Percentiles rank a stretch among this genome's conserved stretches.
Evolutionary conservation across 495 filamentous ascomycete genomes (phyloP).

Genomic region (Xylaria sp.): DNA sequence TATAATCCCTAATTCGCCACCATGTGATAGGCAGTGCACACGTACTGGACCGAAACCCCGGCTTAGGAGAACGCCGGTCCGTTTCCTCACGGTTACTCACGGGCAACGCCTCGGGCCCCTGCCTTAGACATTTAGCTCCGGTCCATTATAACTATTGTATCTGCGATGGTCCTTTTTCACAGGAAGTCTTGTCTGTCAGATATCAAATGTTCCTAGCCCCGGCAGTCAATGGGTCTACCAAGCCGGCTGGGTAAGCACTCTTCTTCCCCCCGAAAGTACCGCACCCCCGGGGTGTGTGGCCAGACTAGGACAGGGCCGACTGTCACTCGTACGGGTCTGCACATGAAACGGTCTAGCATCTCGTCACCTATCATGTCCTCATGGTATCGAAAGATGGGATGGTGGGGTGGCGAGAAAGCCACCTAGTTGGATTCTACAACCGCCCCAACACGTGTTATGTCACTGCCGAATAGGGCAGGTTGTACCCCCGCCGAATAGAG

Average conservation of each 20-base stretch:
- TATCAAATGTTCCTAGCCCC: slow-evolving; percentile 3
- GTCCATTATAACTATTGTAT: background rate
- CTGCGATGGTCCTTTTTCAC: background rate
- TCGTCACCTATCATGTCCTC: slow-evolving; percentile 8
- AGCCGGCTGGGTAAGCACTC: background rate
- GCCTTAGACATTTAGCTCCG: background rate
- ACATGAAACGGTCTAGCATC: slow-evolving; percentile 16
- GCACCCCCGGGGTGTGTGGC: background rate
- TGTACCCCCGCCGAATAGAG: slow-evolving; percentile 6
- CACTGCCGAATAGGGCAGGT: slow-evolving; percentile 2
- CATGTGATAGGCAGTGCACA: background rate
- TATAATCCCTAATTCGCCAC: background rate
- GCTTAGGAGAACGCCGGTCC: background rate
- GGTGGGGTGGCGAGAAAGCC: slow-evolving; percentile 5
- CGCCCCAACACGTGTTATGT: background rate
- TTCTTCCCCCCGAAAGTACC: background rate
- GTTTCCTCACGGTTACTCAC: background rate
- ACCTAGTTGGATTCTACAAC: slow-evolving; percentile 12
- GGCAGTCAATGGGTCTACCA: slow-evolving; percentile 17
- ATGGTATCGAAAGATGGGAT: slow-evolving; percentile 12
- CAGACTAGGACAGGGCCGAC: background rate
- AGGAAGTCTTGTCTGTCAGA: background rate
- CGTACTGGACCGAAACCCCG: background rate
- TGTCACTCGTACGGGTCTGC: background rate
- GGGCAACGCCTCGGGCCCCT: background rate